Percentiles rank a stretch among this genome's conserved stretches.
These are phyloP conservation scores for Erigeron philadelphicus DNA, from an alignment of 140 eudicot species.

Conservation along the genomic window DNA sequence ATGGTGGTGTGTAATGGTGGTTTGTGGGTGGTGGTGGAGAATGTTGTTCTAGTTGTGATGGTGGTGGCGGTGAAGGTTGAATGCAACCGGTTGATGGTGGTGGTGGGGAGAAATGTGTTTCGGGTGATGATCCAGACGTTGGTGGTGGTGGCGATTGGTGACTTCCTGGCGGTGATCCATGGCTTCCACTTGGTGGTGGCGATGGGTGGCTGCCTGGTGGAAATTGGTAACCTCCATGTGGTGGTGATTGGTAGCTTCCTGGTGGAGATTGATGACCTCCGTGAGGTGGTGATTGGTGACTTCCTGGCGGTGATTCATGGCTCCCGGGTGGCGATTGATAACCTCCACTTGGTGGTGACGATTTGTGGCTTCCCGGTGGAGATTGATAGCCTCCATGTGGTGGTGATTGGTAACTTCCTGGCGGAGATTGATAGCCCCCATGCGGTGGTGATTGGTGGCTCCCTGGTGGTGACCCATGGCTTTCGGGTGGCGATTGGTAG, in stretches of 20 bases:
- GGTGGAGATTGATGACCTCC: conserved; percentile 7
- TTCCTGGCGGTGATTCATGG: not conserved
- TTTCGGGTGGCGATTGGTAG: conserved; percentile 6
- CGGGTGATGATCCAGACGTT: conserved; percentile 22
- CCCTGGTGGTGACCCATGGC: conserved; percentile 15
- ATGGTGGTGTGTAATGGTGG: conserved; percentile 15
- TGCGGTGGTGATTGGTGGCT: conserved; percentile 23
- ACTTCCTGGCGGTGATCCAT: conserved; percentile 20
- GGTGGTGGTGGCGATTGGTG: conserved; percentile 4
- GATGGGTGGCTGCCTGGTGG: conserved; percentile 9
- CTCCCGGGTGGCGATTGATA: conserved; percentile 2
- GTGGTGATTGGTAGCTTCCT: not conserved
- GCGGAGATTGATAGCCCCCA: conserved; percentile 17
- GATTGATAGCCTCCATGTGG: conserved; percentile 7
- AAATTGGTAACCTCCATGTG: not conserved
- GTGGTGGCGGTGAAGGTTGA: conserved; percentile 31
- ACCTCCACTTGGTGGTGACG: conserved; percentile 21
- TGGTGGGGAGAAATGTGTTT: conserved; percentile 28
- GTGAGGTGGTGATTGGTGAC: conserved; percentile 16
- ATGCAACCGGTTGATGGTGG: conserved; percentile 33
- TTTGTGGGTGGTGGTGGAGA: conserved; percentile 26
- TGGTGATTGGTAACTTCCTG: conserved; percentile 7
- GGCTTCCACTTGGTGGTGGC: not conserved
- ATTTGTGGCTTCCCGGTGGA: not conserved
- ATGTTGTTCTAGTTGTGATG: conserved; percentile 25